A percentile compares a stretch with the other conserved stretches of the same genome.
Evolutionary conservation across 176 grass and related monocot genomes (phyloP).

Genomic region (Paspalum vaginatum): DNA sequence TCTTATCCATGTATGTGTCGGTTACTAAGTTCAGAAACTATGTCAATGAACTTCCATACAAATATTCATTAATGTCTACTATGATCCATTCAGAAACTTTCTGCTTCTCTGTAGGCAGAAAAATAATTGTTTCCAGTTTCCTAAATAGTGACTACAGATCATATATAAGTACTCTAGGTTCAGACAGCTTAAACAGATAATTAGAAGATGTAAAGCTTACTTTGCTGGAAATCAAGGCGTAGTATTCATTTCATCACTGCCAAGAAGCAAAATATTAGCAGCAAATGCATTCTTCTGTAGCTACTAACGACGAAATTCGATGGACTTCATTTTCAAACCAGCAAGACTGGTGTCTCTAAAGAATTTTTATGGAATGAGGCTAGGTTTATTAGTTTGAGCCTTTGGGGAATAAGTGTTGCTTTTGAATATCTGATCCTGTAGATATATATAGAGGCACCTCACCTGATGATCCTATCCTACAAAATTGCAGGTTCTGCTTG

Average conservation of each 20-base stretch:
- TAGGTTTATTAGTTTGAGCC: not conserved
- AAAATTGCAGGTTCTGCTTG: constrained; percentile 62
- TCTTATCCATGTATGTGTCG: not conserved
- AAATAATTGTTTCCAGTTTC: not conserved
- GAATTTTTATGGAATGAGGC: constrained; percentile 14
- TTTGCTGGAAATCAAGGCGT: not conserved
- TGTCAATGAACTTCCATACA: constrained; percentile 30
- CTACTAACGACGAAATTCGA: not conserved
- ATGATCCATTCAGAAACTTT: not conserved
- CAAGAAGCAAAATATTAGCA: constrained; percentile 9
- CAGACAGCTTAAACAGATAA: constrained; percentile 5
- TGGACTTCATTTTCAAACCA: not conserved
- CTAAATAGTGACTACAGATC: not conserved
- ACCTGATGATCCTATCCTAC: constrained; percentile 11
- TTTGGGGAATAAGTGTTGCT: not conserved
- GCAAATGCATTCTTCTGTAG: not conserved
- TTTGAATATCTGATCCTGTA: not conserved
- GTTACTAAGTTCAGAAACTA: not conserved
- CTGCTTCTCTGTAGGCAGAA: constrained; percentile 3
- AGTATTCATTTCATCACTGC: not conserved
- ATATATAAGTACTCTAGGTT: not conserved
- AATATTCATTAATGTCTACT: not conserved
- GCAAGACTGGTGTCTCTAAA: not conserved
- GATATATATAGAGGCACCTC: constrained; percentile 4
- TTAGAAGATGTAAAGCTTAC: not conserved